Percentiles rank a stretch among this genome's conserved stretches.
Conservation (phyloP, 352 stramenopile species). For the Aphanomyces cochlioides region DNA sequence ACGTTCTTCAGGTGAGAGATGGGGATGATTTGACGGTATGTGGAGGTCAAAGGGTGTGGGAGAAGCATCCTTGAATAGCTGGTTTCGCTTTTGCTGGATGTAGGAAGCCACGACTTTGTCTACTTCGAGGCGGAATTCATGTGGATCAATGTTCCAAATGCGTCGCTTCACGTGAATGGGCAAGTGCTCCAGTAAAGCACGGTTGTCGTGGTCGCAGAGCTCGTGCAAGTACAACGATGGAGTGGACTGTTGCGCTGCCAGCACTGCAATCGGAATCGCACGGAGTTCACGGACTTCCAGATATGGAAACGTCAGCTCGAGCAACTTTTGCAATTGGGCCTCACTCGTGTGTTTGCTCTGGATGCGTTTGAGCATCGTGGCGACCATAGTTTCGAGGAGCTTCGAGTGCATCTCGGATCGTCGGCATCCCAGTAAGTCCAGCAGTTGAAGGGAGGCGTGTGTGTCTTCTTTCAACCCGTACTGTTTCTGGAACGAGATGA, state of each 20-base stretch:
- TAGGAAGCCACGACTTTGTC: conserved; percentile 22
- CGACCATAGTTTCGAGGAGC: conserved; percentile 66
- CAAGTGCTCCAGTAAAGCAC: conserved; percentile 66
- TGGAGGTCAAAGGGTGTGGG: conserved; percentile 6
- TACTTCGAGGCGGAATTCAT: conserved; percentile 28
- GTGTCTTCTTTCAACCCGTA: conserved; percentile 48
- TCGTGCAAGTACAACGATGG: conserved; percentile 70
- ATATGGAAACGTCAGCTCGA: conserved; percentile 82
- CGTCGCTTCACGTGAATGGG: conserved; percentile 58
- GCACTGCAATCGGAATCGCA: conserved; percentile 76
- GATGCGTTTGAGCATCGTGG: conserved; percentile 65
- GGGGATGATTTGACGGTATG: not conserved
- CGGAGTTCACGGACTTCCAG: conserved; percentile 85
- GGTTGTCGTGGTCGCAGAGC: conserved; percentile 80
- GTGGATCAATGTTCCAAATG: conserved; percentile 25
- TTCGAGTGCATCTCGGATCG: conserved; percentile 39
- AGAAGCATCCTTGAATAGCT: not conserved
- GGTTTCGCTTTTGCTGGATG: conserved; percentile 21
- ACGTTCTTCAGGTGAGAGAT: conserved; percentile 51
- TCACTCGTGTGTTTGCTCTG: conserved; percentile 66
- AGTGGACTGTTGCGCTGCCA: conserved; percentile 74
- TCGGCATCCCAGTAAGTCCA: conserved; percentile 66
- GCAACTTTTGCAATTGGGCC: conserved; percentile 58
- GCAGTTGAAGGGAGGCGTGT: conserved; percentile 52
- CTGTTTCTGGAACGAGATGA: conserved; percentile 66